phyloP scores from a whole-genome alignment of 441 rosid species.

The Erodium texanum region DNA sequence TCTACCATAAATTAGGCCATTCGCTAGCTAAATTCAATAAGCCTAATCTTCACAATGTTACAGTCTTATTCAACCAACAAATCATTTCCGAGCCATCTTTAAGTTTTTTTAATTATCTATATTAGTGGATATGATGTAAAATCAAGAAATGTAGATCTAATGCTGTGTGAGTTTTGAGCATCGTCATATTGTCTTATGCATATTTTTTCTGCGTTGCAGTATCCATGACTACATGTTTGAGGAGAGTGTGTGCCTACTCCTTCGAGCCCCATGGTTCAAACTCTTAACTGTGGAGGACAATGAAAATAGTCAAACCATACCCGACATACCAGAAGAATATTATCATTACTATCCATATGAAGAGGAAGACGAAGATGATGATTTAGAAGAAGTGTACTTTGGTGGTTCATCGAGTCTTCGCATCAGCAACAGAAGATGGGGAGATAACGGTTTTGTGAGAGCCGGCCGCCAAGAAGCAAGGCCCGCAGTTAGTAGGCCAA shows the following conservation, averaged over 20 bases:
- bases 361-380: conserved; percentile 50
- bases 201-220: conserved; percentile 25
- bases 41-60: no score
- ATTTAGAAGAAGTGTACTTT: conserved; percentile 50
- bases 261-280: conserved; percentile 74
- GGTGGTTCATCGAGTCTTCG: conserved; percentile 42
- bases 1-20: no score
- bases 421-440: conserved; percentile 81
- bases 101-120: no score
- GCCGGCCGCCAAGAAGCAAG: conserved; percentile 80
- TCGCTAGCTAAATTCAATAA: no score
- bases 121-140: no score
- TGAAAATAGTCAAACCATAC: conserved; percentile 16
- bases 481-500: conserved; percentile 35
- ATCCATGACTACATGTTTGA: conserved; percentile 78
- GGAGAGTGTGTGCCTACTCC: conserved; percentile 85
- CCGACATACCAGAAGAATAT: conserved; percentile 34
- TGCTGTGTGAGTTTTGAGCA: no score
- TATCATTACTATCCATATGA: conserved; percentile 16
- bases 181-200: not conserved
- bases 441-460: conserved; percentile 80
- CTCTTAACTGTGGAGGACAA: conserved; percentile 47
- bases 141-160: no score
- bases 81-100: no score
- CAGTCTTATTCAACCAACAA: no score